A percentile compares a stretch with the other conserved stretches of the same genome.
Evolutionary conservation across 163 green algal genomes (phyloP).

Genomic region (Chlamydomonas reinhardtii): DNA sequence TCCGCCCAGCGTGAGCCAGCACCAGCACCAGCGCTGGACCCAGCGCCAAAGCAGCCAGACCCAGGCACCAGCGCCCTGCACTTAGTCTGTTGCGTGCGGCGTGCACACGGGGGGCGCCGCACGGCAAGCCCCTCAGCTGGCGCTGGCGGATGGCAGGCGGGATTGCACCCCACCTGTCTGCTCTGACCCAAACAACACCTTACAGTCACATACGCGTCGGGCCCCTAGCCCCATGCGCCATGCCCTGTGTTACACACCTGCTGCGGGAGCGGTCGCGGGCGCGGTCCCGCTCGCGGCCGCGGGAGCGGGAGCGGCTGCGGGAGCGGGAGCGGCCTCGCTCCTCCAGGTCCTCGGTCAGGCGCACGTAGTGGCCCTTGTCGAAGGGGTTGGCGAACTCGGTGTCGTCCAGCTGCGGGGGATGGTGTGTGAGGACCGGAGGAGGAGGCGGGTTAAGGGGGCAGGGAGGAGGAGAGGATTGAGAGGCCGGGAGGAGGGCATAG

Average conservation of each 20-base stretch:
- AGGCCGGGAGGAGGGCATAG: no score
- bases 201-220: no score
- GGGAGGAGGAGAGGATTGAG: no score
- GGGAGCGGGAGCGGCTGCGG: conserved; percentile 2
- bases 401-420: conserved; percentile 89
- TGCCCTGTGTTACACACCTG: not conserved
- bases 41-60: no score
- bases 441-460: not conserved
- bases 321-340: conserved; percentile 10
- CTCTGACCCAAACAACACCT: not conserved
- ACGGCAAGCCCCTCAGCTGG: not conserved
- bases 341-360: conserved; percentile 53
- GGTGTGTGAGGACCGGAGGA: no score
- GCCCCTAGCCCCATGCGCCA: no score
- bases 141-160: not conserved
- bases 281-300: conserved; percentile 14
- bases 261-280: conserved; percentile 19
- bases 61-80: not conserved
- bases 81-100: no score
- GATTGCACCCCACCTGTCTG: not conserved
- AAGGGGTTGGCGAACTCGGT: conserved; percentile 88
- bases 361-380: conserved; percentile 52
- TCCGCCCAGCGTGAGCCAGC: not conserved
- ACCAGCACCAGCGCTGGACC: not conserved
- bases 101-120: no score